Conservation (phyloP, 2,329 filamentous ascomycete species). For the Ciborinia camelliae region DNA sequence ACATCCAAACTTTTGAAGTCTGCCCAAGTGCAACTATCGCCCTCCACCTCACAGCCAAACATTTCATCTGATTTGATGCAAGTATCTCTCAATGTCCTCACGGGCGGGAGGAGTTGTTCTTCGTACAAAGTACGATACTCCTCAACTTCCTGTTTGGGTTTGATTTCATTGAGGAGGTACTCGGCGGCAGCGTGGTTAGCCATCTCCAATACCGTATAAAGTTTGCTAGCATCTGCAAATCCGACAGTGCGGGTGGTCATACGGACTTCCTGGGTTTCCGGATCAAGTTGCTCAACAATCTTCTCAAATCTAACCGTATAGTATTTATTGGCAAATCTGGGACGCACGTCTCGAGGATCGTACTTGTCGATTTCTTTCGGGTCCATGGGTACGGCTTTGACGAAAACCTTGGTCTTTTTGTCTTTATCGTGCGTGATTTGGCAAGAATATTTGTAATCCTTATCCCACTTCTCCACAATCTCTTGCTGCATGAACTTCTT, state of each 20-base stretch:
- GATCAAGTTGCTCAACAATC: not conserved
- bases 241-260: not conserved
- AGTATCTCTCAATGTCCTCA: not conserved
- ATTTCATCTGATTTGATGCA: not conserved
- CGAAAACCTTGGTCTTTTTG: conserved; percentile 2
- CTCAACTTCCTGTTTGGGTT: conserved; percentile 20
- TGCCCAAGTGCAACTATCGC: not conserved
- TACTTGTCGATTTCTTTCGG: not conserved
- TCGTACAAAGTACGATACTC: not conserved
- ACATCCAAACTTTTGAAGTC: not conserved
- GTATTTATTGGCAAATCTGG: not conserved
- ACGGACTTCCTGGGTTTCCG: not conserved
- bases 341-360: not conserved
- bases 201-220: conserved; percentile 21
- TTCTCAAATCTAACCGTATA: conserved; percentile 9
- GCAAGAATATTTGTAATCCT: not conserved
- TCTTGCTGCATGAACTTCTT: not conserved
- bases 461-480: conserved; percentile 9
- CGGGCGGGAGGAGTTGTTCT: not conserved
- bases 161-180: conserved; percentile 13
- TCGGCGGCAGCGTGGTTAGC: conserved; percentile 27
- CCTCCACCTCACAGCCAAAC: not conserved
- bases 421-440: not conserved
- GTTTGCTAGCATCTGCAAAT: not conserved
- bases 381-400: not conserved